Conservation (phyloP, 805 yeast species). For the Sporopachydermia lactativora region DNA sequence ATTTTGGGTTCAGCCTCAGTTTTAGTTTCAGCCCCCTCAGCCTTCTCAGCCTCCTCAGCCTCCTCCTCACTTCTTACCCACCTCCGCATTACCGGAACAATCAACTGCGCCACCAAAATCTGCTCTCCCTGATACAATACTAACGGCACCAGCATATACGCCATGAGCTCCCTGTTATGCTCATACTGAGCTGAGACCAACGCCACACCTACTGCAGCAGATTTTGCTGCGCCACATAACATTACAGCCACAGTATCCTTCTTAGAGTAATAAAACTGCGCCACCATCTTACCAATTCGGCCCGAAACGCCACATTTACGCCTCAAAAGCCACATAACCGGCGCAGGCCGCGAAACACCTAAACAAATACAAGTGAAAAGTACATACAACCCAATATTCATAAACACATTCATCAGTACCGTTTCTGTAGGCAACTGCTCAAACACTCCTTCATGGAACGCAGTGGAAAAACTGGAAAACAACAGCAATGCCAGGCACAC, state of each 20-base stretch:
- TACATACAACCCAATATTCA: conserved; percentile 68
- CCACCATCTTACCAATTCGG: conserved; percentile 27
- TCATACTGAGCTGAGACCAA: conserved; percentile 74
- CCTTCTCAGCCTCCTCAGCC: conserved; percentile 2
- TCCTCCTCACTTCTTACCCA: conserved; percentile 36
- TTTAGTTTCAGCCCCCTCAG: too few relatives aligned
- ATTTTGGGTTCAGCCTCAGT: background rate
- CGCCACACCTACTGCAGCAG: conserved; percentile 86
- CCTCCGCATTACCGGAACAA: conserved; percentile 48
- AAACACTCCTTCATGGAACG: conserved; percentile 74
- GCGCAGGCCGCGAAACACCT: conserved; percentile 44
- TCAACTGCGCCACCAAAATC: conserved; percentile 64
- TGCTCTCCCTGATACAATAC: conserved; percentile 83
- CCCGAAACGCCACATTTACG: too few relatives aligned
- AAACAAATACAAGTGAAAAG: conserved; percentile 59
- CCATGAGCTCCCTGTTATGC: conserved; percentile 36
- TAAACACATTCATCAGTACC: conserved; percentile 64
- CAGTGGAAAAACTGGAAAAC: conserved; percentile 74
- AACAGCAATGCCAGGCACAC: conserved; percentile 66
- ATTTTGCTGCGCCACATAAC: conserved; percentile 88
- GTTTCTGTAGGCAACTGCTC: conserved; percentile 52
- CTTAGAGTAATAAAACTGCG: conserved; percentile 59
- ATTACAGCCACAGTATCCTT: conserved; percentile 65
- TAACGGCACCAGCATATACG: conserved; percentile 63
- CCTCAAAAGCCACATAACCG: conserved; percentile 25